Conservation (phyloP, 2,329 filamentous ascomycete genomes). For the Pseudogymnoascus sp. region DNA sequence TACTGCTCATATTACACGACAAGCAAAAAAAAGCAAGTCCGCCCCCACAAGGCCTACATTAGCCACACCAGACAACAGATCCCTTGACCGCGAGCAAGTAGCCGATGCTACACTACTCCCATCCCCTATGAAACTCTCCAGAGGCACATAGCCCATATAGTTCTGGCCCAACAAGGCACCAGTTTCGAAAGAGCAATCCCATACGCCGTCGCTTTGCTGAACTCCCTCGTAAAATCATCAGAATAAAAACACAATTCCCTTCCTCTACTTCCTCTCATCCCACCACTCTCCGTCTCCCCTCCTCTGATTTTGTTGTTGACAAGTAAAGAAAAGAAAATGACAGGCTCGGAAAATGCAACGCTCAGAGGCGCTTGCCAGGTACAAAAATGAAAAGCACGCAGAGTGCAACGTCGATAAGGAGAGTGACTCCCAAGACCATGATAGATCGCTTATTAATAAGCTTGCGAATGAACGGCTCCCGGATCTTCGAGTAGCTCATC, state of each 20-base stretch:
- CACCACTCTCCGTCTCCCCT: background rate
- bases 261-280: background rate
- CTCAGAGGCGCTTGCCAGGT: constrained; percentile 70
- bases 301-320: background rate
- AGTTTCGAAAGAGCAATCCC: background rate
- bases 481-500: constrained; percentile 79
- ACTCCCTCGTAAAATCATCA: constrained; percentile 8
- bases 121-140: background rate
- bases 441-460: constrained; percentile 75
- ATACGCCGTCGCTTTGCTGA: background rate
- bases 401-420: constrained; percentile 70
- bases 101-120: background rate
- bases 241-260: background rate
- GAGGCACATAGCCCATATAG: background rate
- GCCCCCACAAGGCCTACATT: background rate
- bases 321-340: background rate
- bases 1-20: constrained; percentile 8
- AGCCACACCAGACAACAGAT: background rate
- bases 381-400: constrained; percentile 91
- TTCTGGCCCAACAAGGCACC: background rate
- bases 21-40: background rate
- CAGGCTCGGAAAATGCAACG: background rate
- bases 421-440: constrained; percentile 69
- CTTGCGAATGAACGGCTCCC: constrained; percentile 83
- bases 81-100: background rate